Evolutionary conservation across 2,329 filamentous ascomycete species (phyloP).

Genomic region (Parasarocladium wereldwijsianum): DNA sequence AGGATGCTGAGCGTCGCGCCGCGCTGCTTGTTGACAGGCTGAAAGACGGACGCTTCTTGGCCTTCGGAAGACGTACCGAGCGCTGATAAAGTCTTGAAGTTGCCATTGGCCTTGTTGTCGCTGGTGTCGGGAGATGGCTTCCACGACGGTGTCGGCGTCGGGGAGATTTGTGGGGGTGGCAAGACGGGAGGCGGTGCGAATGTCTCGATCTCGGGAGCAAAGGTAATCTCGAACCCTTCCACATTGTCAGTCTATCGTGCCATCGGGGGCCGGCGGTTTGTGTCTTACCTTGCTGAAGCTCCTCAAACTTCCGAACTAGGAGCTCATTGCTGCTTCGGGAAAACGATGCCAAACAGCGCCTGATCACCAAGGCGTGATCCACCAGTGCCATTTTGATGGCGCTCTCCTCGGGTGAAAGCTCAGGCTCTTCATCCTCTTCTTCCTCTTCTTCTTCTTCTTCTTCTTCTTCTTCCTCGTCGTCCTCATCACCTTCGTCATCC

Average conservation of each 20-base stretch:
- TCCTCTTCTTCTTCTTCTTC: constrained; percentile 23
- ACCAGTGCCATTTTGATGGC: constrained; percentile 74
- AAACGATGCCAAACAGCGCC: constrained; percentile 62
- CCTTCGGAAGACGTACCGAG: constrained; percentile 18
- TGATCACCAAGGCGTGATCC: constrained; percentile 79
- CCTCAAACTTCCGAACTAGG: constrained; percentile 39
- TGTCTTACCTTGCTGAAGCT: constrained; percentile 49
- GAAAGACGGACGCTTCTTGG: constrained; percentile 35
- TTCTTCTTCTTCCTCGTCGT: constrained; percentile 23
- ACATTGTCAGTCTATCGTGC: constrained; percentile 8
- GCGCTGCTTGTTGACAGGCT: constrained; percentile 34
- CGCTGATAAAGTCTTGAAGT: constrained; percentile 17
- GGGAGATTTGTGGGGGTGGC: constrained; percentile 17
- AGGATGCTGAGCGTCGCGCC: constrained; percentile 43
- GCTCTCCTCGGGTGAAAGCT: constrained; percentile 49
- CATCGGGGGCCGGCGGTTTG: constrained; percentile 2
- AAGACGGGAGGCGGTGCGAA: constrained; percentile 37
- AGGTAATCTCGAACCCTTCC: constrained; percentile 45
- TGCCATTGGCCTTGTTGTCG: constrained; percentile 12
- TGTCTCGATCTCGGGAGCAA: constrained; percentile 49
- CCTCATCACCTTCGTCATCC: constrained; percentile 16
- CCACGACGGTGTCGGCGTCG: constrained; percentile 28
- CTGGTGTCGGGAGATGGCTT: constrained; percentile 32
- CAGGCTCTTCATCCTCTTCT: constrained; percentile 29
- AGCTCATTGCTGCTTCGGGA: constrained; percentile 45